Percentiles rank a stretch among this genome's conserved stretches.
Evolutionary conservation across 177 flowering plant species (phyloP).

Genomic region (Vitis hybrid): DNA sequence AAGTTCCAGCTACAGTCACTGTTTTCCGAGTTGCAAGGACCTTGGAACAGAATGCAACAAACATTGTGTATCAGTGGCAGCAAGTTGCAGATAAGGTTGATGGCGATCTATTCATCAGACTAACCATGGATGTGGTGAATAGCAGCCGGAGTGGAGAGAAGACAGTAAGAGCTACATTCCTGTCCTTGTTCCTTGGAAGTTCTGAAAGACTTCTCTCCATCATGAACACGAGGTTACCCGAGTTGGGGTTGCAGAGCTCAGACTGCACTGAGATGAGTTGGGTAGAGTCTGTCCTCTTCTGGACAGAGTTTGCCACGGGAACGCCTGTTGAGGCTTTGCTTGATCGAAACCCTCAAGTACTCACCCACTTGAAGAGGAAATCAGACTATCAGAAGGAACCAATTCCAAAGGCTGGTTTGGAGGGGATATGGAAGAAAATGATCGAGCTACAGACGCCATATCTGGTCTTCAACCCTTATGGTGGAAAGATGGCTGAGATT

Average conservation of each 20-base stretch:
- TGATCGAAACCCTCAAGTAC: constrained; percentile 7
- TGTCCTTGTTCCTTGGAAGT: constrained; percentile 37
- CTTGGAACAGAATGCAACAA: constrained; percentile 22
- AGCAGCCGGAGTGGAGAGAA: constrained; percentile 8
- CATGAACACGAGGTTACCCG: constrained; percentile 40
- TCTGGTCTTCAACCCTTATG: constrained; percentile 39
- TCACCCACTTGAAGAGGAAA: constrained; percentile 27
- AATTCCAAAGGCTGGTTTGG: too few species aligned
- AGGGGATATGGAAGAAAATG: constrained; percentile 11
- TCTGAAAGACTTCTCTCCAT: constrained; percentile 24
- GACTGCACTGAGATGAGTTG: constrained; percentile 45
- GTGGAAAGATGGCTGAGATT: constrained; percentile 41
- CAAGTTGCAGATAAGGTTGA: constrained; percentile 28
- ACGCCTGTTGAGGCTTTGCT: constrained; percentile 23
- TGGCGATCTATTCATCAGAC: constrained; percentile 41
- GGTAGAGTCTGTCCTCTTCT: constrained; percentile 39
- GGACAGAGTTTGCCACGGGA: constrained; percentile 18
- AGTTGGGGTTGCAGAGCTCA: constrained; percentile 31
- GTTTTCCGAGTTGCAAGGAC: constrained; percentile 15
- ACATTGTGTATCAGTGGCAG: constrained; percentile 21
- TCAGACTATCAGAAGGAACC: too few species aligned
- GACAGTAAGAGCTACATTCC: constrained; percentile 29
- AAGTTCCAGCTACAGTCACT: constrained; percentile 27
- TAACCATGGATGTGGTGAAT: constrained; percentile 20
- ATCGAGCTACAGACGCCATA: constrained; percentile 15